A percentile compares a stretch with the other conserved stretches of the same genome.
These are phyloP conservation scores for Fusarium napiforme DNA, from an alignment of 2,329 filamentous ascomycete genomes.

Conservation along the genomic window DNA sequence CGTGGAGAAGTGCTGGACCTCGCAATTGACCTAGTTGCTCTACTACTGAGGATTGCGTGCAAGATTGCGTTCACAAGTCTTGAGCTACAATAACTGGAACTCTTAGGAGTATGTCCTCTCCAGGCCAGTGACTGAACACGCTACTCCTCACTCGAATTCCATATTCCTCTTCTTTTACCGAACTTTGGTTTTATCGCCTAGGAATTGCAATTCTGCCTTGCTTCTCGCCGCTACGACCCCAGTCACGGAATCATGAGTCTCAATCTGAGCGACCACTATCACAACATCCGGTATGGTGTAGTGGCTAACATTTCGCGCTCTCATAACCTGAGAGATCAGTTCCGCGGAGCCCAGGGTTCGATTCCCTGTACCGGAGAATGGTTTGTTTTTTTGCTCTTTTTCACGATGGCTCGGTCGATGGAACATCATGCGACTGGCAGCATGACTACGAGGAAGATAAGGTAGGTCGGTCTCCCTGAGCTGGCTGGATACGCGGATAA, in stretches of 20 bases:
- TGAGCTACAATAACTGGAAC: not conserved
- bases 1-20: not conserved
- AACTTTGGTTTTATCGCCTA: too few species aligned
- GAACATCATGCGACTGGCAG: too few species aligned
- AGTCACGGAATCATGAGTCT: not conserved
- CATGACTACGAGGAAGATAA: not conserved
- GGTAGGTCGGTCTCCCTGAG: too few species aligned
- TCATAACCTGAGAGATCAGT: conserved; percentile 43
- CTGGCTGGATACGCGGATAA: not conserved
- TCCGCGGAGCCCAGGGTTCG: conserved; percentile 45
- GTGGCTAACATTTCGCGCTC: conserved; percentile 50
- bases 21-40: not conserved
- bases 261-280: rapidly evolving
- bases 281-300: conserved; percentile 47
- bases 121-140: not conserved
- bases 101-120: not conserved
- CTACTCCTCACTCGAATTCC: not conserved
- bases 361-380: conserved; percentile 44
- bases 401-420: not conserved
- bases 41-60: too few species aligned
- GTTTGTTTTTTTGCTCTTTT: too few species aligned
- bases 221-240: not conserved
- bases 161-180: not conserved
- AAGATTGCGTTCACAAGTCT: not conserved
- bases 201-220: not conserved